Evolutionary conservation across 345 rosid species (phyloP).

Genomic region (Arabidopsis suecica): DNA sequence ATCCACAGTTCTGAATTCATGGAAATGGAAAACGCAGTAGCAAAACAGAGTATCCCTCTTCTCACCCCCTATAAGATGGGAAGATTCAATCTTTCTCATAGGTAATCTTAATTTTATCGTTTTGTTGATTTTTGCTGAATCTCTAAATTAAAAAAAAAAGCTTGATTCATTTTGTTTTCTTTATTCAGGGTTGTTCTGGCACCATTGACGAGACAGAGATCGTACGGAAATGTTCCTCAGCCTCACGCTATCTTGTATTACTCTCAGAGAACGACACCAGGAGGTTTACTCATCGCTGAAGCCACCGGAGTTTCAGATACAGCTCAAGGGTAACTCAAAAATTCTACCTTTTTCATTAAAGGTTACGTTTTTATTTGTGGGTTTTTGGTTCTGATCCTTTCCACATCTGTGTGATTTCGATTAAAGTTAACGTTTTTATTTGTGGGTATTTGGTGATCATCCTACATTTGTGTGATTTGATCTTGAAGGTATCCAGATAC

Average conservation of each 20-base stretch:
- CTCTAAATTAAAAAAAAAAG: background rate
- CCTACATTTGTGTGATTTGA: constrained; percentile 13
- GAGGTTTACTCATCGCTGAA: constrained; percentile 67
- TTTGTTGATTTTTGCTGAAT: background rate
- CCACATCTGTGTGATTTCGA: no score
- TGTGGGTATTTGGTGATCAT: constrained; percentile 36
- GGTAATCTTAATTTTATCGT: background rate
- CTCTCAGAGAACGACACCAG: constrained; percentile 66
- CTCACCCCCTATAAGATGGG: constrained; percentile 44
- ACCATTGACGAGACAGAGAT: constrained; percentile 67
- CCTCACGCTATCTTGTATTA: constrained; percentile 74
- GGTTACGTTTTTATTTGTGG: constrained; percentile 6
- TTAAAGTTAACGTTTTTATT: background rate
- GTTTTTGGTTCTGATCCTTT: constrained; percentile 12
- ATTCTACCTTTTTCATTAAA: background rate
- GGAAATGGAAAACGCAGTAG: constrained; percentile 23
- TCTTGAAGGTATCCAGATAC: constrained; percentile 49
- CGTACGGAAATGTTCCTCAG: constrained; percentile 62
- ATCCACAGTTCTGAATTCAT: background rate
- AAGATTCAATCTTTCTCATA: constrained; percentile 43
- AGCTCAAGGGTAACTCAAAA: constrained; percentile 54
- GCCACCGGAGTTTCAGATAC: constrained; percentile 72
- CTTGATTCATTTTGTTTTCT: background rate
- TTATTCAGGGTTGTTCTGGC: constrained; percentile 56
- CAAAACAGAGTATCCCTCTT: constrained; percentile 43